A percentile compares a stretch with the other conserved stretches of the same genome.
Conservation (phyloP, 352 stramenopile species). For the Poterioochromonas sp. region DNA sequence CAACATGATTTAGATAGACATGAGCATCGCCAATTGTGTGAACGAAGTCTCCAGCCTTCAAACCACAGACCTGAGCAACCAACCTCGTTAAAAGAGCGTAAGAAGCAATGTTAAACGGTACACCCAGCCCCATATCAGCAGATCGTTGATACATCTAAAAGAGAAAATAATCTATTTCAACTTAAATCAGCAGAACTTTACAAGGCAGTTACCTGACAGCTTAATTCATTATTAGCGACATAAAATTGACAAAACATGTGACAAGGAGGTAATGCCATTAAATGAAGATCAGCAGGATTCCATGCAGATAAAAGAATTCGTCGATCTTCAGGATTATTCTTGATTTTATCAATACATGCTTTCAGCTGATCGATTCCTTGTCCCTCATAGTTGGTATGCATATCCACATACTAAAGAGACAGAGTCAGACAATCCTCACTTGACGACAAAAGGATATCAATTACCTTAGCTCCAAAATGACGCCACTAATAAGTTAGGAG, state of each 20-base stretch:
- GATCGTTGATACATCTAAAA: constrained; percentile 95
- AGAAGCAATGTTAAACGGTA: constrained; percentile 99
- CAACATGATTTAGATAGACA: constrained; percentile 98
- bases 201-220: constrained; percentile 52
- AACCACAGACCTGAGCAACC: constrained; percentile 78
- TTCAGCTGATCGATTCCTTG: constrained; percentile 96
- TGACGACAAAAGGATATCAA: neutral
- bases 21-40: constrained; percentile 98
- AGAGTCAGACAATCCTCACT: neutral
- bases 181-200: neutral
- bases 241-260: constrained; percentile 99
- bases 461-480: constrained; percentile 86
- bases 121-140: constrained; percentile 96
- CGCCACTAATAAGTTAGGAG: constrained; percentile 95
- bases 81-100: constrained; percentile 94
- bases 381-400: constrained; percentile 94
- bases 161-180: constrained; percentile 27
- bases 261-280: constrained; percentile 97
- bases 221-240: constrained; percentile 69
- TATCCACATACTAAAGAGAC: constrained; percentile 75
- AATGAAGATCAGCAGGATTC: constrained; percentile 90
- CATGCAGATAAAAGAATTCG: constrained; percentile 96
- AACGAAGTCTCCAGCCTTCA: constrained; percentile 92
- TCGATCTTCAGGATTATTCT: constrained; percentile 84
- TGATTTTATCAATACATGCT: constrained; percentile 94